Conservation (phyloP, 2,329 filamentous ascomycete genomes). For the Trichothecium roseum region DNA sequence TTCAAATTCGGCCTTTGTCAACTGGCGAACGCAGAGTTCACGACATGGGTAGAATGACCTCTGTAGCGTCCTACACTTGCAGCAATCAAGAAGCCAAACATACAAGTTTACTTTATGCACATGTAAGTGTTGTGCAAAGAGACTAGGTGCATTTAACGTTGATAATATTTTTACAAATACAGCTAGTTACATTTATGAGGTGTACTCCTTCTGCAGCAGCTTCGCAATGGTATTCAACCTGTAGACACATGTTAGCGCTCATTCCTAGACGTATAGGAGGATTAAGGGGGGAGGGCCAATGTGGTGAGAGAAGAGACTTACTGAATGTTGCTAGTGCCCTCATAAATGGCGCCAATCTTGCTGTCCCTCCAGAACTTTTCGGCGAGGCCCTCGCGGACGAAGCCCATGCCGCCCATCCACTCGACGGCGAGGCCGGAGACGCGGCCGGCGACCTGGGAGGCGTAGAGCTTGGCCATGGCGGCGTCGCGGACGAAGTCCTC, state of each 20-base stretch:
- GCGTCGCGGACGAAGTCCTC: conserved; percentile 92
- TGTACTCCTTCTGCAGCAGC: conserved; percentile 52
- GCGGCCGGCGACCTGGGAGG: conserved; percentile 82
- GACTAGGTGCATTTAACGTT: no score
- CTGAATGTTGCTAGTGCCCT: conserved; percentile 77
- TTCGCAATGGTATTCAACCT: conserved; percentile 56
- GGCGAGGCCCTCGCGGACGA: conserved; percentile 88
- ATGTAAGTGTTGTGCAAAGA: no score
- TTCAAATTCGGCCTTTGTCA: no score
- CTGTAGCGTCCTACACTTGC: no score
- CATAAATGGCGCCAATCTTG: conserved; percentile 98
- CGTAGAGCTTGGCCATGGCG: conserved; percentile 95
- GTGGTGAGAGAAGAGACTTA: conserved; percentile 28
- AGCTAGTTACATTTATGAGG: conserved; percentile 18
- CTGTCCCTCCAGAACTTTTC: conserved; percentile 98
- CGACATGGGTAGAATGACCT: no score
- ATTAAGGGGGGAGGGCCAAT: background rate
- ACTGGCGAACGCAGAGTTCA: no score
- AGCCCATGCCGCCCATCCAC: conserved; percentile 99
- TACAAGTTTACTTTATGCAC: no score
- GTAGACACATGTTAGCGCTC: conserved; percentile 1
- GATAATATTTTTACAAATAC: no score
- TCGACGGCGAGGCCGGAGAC: conserved; percentile 83
- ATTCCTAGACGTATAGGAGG: background rate
- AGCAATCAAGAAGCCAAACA: no score